phyloP scores from a whole-genome alignment of 208 protist species.

The Acanthamoeba castellanii region DNA sequence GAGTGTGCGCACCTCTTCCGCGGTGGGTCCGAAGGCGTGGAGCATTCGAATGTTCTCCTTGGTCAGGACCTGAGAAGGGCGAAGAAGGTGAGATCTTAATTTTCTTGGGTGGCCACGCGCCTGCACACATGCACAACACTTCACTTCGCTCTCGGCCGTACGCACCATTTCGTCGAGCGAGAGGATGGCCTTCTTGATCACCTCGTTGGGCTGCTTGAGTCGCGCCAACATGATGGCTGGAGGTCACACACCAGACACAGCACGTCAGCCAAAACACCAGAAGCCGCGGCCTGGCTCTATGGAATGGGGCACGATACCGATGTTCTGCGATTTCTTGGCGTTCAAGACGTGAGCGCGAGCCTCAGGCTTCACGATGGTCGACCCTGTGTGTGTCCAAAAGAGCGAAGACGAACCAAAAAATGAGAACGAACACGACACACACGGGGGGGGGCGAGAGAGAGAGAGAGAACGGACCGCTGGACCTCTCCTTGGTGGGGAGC shows the following conservation, averaged over 20 bases:
- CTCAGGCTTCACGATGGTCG: not conserved
- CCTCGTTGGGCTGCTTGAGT: conserved; percentile 14
- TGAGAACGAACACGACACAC: not conserved
- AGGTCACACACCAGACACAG: no score
- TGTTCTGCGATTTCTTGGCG: not conserved
- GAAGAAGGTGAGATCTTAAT: no score
- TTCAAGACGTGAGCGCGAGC: not conserved
- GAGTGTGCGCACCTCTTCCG: not conserved
- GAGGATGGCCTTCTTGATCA: conserved; percentile 19
- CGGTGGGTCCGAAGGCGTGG: not conserved
- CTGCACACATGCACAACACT: not conserved
- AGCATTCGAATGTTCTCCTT: not conserved
- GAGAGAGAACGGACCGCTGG: not conserved
- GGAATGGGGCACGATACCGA: not conserved
- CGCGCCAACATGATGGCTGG: conserved; percentile 2
- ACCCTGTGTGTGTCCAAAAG: not conserved
- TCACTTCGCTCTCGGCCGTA: not conserved
- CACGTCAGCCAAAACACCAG: not conserved
- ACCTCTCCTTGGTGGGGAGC: not conserved
- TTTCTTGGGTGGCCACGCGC: no score
- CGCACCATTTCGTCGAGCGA: not conserved
- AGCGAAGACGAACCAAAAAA: not conserved
- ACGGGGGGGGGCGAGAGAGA: not conserved
- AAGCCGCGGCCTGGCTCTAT: no score
- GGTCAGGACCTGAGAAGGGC: not conserved